Base-by-base conservation (phyloP, 768 basidiomycete species). In the Phaffia australis region DNA sequence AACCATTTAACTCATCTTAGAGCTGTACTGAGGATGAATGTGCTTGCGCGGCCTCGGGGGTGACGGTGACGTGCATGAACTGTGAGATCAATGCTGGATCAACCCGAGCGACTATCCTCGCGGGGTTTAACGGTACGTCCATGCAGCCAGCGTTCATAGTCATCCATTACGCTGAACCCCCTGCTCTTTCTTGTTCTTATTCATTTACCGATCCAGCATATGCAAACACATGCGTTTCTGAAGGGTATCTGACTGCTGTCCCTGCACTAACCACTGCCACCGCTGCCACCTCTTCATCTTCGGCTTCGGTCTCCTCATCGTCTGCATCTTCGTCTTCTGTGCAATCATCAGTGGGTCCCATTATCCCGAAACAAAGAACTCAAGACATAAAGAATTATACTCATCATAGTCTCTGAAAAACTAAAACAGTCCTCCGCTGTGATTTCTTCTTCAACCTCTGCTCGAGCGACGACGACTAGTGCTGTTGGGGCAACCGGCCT, bases 1-100 rank as follows among this genome's bases (percentile, higher is more conserved):
- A 30, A n/a, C n/a, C 27, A 48, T 1, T 14, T 23, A 3, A n/a
- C 16, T 16, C 9, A n/a, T 18, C 14, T 21, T 49, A 65, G 64
- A 42, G 50, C 8, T 65, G 64, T 52, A 65, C 58, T 5, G 57
- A 58, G 11, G 64, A 65, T 46, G 18, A 14, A n/a, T 65, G 64
- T 32, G 48, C 64, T 1, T 65, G 64, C 25, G 64, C 64, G n/a
- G 64, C 64, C 8, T 60, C 57, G 2, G 30, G 57, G 18, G 49
- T 50, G 56, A 65, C 64, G 5, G 58, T 60, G 1, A 65, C 64
- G 0, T 65, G 64, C 58, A 65, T 65, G 64, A 65, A 65, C 49
- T 65, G 64, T 42, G 21, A 59, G 49, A 32, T 65, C 48, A 54
- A 14, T 48, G 52, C 52, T 19, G 47, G 47, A 5, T 35, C 64